Evolutionary conservation across 1,284 basidiomycete genomes (phyloP).

Genomic region (Trichosporon asahii): DNA sequence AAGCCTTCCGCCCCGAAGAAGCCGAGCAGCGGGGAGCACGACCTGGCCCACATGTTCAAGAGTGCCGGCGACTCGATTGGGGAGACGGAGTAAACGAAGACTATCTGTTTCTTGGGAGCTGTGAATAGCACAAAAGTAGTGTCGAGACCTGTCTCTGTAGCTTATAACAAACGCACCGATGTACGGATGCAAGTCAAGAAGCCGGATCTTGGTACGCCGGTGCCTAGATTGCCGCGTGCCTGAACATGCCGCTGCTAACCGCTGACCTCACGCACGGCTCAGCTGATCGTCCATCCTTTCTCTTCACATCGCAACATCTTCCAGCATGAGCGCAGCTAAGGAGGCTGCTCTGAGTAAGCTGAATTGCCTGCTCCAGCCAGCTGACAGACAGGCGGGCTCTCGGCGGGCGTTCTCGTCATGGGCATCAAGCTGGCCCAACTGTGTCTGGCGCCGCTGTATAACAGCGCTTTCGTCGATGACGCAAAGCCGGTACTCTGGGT

Average conservation of each 20-base stretch:
- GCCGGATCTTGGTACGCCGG: not conserved
- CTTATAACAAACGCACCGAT: not conserved
- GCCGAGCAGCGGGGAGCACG: not conserved
- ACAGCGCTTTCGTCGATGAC: not conserved
- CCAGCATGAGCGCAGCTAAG: not conserved
- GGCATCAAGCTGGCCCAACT: not conserved
- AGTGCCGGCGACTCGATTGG: not conserved
- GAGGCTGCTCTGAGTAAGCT: not conserved
- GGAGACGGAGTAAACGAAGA: not conserved
- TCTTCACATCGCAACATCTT: not conserved
- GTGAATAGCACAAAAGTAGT: not conserved
- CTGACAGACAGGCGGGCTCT: not conserved
- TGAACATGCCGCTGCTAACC: not conserved
- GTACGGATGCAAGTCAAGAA: not conserved
- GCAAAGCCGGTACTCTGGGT: not conserved
- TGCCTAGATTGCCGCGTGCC: not conserved
- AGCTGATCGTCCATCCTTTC: not conserved
- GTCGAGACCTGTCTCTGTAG: not conserved
- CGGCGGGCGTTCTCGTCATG: not conserved
- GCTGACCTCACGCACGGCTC: not conserved
- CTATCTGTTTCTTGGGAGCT: not conserved
- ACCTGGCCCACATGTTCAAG: constrained; percentile 2
- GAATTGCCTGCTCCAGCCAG: not conserved
- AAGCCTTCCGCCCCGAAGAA: not conserved
- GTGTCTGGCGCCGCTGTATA: not conserved